Evolutionary conservation across 2,329 filamentous ascomycete genomes (phyloP).

Genomic region (Xylaria hypoxylon): DNA sequence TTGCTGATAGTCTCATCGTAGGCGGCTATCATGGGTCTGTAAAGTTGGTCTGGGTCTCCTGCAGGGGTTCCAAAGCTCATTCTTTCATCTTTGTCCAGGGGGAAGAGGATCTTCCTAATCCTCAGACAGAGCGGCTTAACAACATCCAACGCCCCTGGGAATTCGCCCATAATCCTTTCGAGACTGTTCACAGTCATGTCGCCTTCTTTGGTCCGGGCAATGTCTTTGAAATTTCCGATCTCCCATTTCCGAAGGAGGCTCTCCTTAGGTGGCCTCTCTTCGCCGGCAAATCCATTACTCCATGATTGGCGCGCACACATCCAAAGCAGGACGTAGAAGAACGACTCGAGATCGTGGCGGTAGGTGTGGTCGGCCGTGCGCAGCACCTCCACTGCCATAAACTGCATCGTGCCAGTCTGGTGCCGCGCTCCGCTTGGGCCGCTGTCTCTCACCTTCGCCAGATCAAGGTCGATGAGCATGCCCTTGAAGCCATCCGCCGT

Average conservation of each 20-base stretch:
- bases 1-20: conserved; percentile 19
- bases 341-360: conserved; percentile 39
- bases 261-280: background rate
- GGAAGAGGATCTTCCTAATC: conserved; percentile 18
- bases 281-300: conserved; percentile 18
- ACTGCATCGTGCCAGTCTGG: conserved; percentile 18
- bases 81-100: conserved; percentile 8
- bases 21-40: conserved; percentile 20
- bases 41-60: conserved; percentile 24
- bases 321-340: conserved; percentile 39
- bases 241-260: conserved; percentile 17
- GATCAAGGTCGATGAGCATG: conserved; percentile 40
- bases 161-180: conserved; percentile 16
- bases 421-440: background rate
- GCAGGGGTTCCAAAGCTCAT: conserved; percentile 17
- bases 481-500: conserved; percentile 25
- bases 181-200: conserved; percentile 18
- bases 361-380: conserved; percentile 31
- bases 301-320: conserved; percentile 30
- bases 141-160: conserved; percentile 10
- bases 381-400: conserved; percentile 37
- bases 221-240: conserved; percentile 6
- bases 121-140: conserved; percentile 25
- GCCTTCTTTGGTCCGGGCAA: conserved; percentile 15
- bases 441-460: conserved; percentile 24